Conservation (phyloP, 2,329 filamentous ascomycete genomes). For the Hyphodiscus sp. region DNA sequence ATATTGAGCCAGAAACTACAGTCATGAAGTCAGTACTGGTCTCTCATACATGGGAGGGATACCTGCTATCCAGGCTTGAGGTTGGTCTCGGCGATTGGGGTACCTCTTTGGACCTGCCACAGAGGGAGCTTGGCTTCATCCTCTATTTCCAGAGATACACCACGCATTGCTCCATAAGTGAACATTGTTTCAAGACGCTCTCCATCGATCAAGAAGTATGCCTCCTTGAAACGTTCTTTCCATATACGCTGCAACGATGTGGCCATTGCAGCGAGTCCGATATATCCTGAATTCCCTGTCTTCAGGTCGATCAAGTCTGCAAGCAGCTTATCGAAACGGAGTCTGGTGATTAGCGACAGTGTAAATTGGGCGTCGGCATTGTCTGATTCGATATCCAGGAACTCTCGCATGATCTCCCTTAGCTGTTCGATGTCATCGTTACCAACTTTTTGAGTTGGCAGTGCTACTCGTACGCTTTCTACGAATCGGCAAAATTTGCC, state of each 20-base stretch:
- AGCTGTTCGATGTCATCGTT: background rate
- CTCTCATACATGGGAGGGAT: background rate
- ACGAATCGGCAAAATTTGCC: background rate
- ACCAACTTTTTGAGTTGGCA: background rate
- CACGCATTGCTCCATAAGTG: constrained; percentile 9
- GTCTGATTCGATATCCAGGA: background rate
- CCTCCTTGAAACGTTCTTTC: constrained; percentile 13
- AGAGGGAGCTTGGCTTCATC: background rate
- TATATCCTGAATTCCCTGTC: background rate
- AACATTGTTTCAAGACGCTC: constrained; percentile 15
- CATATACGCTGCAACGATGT: constrained; percentile 14
- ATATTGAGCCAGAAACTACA: constrained; percentile 53
- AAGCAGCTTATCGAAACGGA: constrained; percentile 17
- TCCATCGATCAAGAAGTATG: constrained; percentile 16
- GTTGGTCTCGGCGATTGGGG: constrained; percentile 5
- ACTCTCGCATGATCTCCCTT: background rate
- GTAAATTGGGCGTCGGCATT: background rate
- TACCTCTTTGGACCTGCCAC: constrained; percentile 11
- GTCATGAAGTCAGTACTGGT: constrained; percentile 14
- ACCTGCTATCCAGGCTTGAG: constrained; percentile 46
- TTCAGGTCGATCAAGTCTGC: constrained; percentile 11
- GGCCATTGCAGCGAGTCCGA: constrained; percentile 7
- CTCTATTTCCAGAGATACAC: constrained; percentile 7
- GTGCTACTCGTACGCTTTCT: constrained; percentile 2
- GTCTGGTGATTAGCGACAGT: constrained; percentile 3